Percentiles rank a stretch among this genome's conserved stretches.
These are phyloP conservation scores for Kodamaea ohmeri DNA, from an alignment of 1,139 yeast species.

Conservation along the genomic window DNA sequence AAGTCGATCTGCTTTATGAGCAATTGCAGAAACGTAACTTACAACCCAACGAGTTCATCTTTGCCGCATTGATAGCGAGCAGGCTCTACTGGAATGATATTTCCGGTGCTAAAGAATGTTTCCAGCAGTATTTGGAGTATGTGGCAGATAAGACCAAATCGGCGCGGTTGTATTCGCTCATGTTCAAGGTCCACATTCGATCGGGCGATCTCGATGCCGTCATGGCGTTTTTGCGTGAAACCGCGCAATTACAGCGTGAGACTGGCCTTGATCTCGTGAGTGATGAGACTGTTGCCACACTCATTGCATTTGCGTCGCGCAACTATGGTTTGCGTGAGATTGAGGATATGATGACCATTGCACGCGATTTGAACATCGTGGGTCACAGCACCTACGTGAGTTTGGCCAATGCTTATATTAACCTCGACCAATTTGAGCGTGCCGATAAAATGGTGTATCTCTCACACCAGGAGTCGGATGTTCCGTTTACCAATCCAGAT, in stretches of 20 bases:
- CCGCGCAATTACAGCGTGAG: constrained; percentile 22
- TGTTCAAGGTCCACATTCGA: constrained; percentile 41
- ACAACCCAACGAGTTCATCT: constrained; percentile 47
- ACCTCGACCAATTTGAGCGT: constrained; percentile 30
- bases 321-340: constrained; percentile 26
- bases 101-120: constrained; percentile 33
- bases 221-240: constrained; percentile 38
- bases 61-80: constrained; percentile 48
- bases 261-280: constrained; percentile 20
- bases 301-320: constrained; percentile 23
- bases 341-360: constrained; percentile 21
- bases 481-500: constrained; percentile 31
- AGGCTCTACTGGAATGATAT: constrained; percentile 46
- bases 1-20: constrained; percentile 52
- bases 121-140: constrained; percentile 19
- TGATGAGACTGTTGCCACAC: constrained; percentile 15
- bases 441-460: constrained; percentile 31
- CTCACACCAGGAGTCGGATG: constrained; percentile 28
- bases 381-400: constrained; percentile 14
- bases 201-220: constrained; percentile 37
- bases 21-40: constrained; percentile 47
- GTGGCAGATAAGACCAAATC: constrained; percentile 29
- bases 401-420: constrained; percentile 29
- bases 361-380: constrained; percentile 18
- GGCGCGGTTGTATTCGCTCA: constrained; percentile 35